Base-by-base conservation (phyloP, 2,329 filamentous ascomycete genomes). In the Aspergillus sp. region DNA sequence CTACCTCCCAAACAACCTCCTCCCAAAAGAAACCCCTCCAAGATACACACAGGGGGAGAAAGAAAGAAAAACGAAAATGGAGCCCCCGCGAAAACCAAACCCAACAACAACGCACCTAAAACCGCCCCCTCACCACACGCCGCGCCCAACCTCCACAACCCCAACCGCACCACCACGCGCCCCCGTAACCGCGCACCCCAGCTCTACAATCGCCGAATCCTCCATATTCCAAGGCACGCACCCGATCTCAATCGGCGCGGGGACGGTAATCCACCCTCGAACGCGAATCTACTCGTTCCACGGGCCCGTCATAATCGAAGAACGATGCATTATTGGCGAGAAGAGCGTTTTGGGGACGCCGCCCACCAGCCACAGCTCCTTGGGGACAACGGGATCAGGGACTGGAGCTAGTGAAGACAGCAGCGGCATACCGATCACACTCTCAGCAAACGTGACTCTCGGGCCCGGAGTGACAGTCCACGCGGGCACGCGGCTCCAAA, bases 221-320 rank as follows among this genome's bases (percentile, higher is more conserved):
- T 69, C 70, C 4, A 68, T 73, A 31, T 73, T 79, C 63, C 75
- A 78, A 57, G 95, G 95, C 64, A 87, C 85, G 2, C 85, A 96
- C 72, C 88, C 87, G 1, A 91, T 99, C 63, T 88, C 86, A 49
- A 87, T 98, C 63, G 88, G 88, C 58, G 83, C 90, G 24, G 88
- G 92, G 70, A 88, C 87, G 3, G 85, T 97, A 6, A 78, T 99
- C n/a, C 94, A 98, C 70, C 93, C 95, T 1, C 90, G 93, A 52
- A 86, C 88, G 16, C 87, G 88, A 62, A 84, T 97, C 58, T 90
- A 92, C 69, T 89, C 94, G 9, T 87, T 87, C 58, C 83, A 89
- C 54, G 92, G 92, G 4, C 88, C 92, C 49, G 87, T 98, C 65
- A 87, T 87, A 29, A 85, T 96, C 60, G 92, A 93, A 26, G 87